Base-by-base conservation (phyloP, 352 stramenopile species). In the Pythium volutum region DNA sequence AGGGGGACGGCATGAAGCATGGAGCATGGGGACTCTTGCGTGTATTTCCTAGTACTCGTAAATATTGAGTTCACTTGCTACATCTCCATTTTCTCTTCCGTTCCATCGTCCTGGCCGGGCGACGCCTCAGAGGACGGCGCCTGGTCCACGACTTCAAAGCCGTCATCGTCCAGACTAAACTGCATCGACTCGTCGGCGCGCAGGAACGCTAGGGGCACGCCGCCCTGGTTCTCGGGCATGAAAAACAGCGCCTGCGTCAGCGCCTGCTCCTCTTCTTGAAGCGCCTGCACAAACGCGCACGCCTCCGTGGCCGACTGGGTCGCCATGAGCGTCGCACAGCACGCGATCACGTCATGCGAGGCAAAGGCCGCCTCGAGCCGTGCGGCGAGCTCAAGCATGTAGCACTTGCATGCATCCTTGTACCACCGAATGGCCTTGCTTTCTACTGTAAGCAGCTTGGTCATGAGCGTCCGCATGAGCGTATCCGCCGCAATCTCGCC, bases 161-260 rank as follows among this genome's bases (percentile, higher is more conserved):
- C 83, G 52, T 93, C 83, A 43, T 91, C 78, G 36, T 92, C 85
- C 20, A 94, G 69, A 73, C 73, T 79, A 64, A 91, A 93, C 38
- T 89, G 74, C 51, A 79, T 86, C 41, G 76, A 73, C 43, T 89
- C 77, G 56, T 91, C 79, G 39, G 79, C 84, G 43, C 86, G 66
- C 16, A 92, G 69, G 55, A 94, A 93, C 56, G 57, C 76, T 6
- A 78, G 46, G 16, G 85, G 83, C 38, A 91, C 79, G 38, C 85
- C 85, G 18, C 85, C 85, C 36, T 89, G 74, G 72, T 89, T 91
- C 5, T 73, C 74, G 2, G 82, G 78, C 78, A 91, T 88, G 33
- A 70, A 71, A 47, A 88, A 94, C 1, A 94, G 64, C 52, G 75
- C 74, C 31, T 73, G 77, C 33, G 61, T 83, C 23, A 94, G 58